Base-by-base conservation (phyloP, 768 basidiomycete genomes). In the Gymnopilus junonius region DNA sequence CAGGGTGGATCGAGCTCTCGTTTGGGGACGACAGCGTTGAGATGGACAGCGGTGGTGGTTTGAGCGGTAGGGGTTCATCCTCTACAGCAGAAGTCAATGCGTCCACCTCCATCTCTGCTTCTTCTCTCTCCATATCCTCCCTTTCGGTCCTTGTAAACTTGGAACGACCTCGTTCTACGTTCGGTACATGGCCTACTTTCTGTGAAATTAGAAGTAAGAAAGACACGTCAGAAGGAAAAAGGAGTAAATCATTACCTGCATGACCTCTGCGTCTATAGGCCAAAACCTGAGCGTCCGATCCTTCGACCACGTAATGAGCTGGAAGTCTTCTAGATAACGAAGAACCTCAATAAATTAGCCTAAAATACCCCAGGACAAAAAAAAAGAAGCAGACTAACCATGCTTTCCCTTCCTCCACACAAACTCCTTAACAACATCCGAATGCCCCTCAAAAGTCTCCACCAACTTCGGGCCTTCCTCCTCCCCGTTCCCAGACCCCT, bases 341-440 rank as follows among this genome's bases (percentile, higher is more conserved):
- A 32, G n/a, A 59, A 29, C 20, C 31, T 37, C 42, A 31, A 50
- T 20, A 29, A 61, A 20, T 57, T 5, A 21, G 34, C 17, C 25
- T 8, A 17, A 51, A 8, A 27, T 27, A 29, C 7, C 1, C 12
- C 3, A 31, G 8, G 32, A 25, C 20, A 15, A 32, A 43, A 56
- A 31, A 59, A 8, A 32, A 48, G 25, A 39, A 25, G n/a, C n/a
- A n/a, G 8, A 61, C 75, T 21, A 20, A 87, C 90, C 87, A 65
- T 77, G 68, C 5, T 82, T 83, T 2, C 89, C 85, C 70, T 83
- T 87, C 63, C 97, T 81, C 97, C 97, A 99, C 1, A 99, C 95
- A 73, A 97, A 99, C 76, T 99, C 97, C 70, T 97, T 97, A 20
- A 99, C 97, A 2, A 95, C 94, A 65, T 97, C 95, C 0, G 87